Base-by-base conservation (phyloP, 2,329 filamentous ascomycete species). In the Madurella mycetomatis region DNA sequence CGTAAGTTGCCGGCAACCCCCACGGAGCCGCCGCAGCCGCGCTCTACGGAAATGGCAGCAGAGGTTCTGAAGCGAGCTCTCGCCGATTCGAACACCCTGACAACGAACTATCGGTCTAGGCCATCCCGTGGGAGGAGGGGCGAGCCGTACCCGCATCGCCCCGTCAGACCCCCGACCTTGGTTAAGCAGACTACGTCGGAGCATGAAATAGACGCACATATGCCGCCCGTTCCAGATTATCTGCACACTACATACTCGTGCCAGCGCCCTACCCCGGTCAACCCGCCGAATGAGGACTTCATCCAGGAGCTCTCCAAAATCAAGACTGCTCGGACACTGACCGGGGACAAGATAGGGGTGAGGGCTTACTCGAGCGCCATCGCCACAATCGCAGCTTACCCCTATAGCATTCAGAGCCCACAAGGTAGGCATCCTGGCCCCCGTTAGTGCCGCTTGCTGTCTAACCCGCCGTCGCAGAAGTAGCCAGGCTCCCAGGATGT, bases 321-420 rank as follows among this genome's bases (percentile, higher is more conserved):
- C 60, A 83, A 87, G 44, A 82, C 81, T 2, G 79, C 86, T 2
- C 82, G 92, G 18, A 77, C 83, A 15, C 75, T 96, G 1, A 84
- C 80, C 1, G 82, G 84, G 9, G 91, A 96, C 63, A 79, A 87
- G 45, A 84, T 95, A 55, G 90, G 90, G 2, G 84, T 92, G 0
- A 82, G 90, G 47, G 91, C 92, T 0, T 97, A 97, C 67, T 92
- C 88, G 31, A 91, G 87, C 1, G 85, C 87, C 12, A 95, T 97
- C 60, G 90, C 94, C 5, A 75, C 88, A 0, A 70, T 99, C 16
- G 83, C 89, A 3, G 89, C 92, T 1, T 96, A 96, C 64, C 90
- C 92, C 0, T 72, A 76, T 60, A 53, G 47, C 4, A 58, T 83
- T 13, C 68, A 71, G 18, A 70, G 67, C 12, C 58, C 71, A 16